Evolutionary conservation across 1,139 yeast genomes (phyloP), one percentile per base, ranked within the genome.

Genomic region (Candida sojae): DNA sequence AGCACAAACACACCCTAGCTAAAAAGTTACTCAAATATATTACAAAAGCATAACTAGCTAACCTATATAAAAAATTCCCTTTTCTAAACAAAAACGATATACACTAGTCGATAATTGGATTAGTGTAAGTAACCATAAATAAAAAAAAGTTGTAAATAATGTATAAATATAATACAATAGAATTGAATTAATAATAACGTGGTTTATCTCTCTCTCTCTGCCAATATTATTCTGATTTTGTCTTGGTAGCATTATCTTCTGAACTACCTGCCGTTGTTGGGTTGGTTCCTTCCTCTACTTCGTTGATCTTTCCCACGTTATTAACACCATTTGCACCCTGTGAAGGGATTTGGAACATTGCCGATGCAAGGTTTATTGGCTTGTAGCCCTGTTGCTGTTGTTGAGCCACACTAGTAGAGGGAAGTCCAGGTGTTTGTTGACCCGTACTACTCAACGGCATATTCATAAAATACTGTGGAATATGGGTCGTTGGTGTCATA

Each of bases 401-500:
- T 40, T 4, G 43, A 3, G 23, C 35, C 26, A 12, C 6, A 21
- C 38, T 31, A 21, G 17, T 9, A 5, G 39, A 23, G 3, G 42
- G 47, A 5, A 39, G 42, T 26, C 39, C 36, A 1, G 43, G 36
- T 2, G 48, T 45, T n/a, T 37, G 47, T 26, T 31, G 46, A 38
- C 45, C 49, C 33, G 48, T 48, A 36, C 53, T 55, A 10, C 46
- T 45, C 25, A 49, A 37, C 11, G 65, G 60, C 46, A 61, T 54
- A 39, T 58, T 61, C 56, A 60, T 55, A 39, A 66, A 67, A 43
- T 66, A 68, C 44, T 66, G 70, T 2, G 68, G 77, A 49, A 64
- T 60, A 31, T 75, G 77, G 0, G 77, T 71, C 63, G 73, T 70
- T 1, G 77, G 77, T 5, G 70, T 63, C 33, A 61, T 62, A 6